Conservation (phyloP, 257 asterid species). For the Forsythia viridissima region DNA sequence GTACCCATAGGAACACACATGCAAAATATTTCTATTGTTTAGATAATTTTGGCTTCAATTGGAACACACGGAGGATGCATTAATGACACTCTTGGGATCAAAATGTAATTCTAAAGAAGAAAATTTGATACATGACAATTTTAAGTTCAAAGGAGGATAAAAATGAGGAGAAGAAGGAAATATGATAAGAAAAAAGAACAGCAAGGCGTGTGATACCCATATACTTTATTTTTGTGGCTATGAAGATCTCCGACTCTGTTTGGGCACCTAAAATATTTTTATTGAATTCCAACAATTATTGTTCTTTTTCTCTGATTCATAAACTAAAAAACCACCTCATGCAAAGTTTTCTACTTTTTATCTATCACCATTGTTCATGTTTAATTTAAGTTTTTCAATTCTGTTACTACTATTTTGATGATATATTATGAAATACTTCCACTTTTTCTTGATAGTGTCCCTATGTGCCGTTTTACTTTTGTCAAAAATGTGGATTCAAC, state of each 20-base stretch:
- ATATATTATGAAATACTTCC: too few relatives aligned
- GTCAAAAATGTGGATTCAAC: background rate
- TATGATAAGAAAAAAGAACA: background rate
- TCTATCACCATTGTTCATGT: background rate
- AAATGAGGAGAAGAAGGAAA: background rate
- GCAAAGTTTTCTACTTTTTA: too few relatives aligned
- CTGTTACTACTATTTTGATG: too few relatives aligned
- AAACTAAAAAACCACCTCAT: too few relatives aligned
- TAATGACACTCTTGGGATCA: background rate
- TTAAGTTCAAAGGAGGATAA: background rate
- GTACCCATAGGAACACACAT: background rate
- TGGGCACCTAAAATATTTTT: background rate
- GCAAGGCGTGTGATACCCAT: background rate
- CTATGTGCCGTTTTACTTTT: background rate
- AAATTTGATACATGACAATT: background rate
- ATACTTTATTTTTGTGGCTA: background rate
- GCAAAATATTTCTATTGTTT: background rate
- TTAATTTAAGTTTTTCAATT: background rate
- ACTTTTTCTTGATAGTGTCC: background rate
- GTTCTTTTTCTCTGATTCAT: too few relatives aligned
- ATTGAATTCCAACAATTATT: background rate
- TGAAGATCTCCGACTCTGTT: background rate
- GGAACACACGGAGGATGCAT: background rate
- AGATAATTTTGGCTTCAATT: background rate
- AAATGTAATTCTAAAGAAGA: background rate